phyloP scores from a whole-genome alignment of 768 basidiomycete species.

The Hygrophorus pudorinus region DNA sequence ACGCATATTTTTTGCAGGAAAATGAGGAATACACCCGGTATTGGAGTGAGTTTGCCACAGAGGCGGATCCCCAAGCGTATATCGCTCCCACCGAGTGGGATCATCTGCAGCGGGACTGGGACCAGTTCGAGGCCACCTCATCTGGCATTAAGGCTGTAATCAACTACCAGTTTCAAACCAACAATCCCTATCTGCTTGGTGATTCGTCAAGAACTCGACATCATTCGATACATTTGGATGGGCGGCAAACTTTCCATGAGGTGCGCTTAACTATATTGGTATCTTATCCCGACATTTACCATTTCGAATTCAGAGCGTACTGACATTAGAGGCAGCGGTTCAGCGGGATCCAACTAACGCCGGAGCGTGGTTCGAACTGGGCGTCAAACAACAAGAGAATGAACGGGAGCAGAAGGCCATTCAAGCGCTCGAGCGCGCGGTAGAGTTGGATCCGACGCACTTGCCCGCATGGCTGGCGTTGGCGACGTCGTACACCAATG shows the following conservation, averaged over 20 bases:
- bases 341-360: constrained; percentile 67
- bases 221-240: constrained; percentile 28
- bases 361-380: constrained; percentile 81
- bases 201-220: constrained; percentile 45
- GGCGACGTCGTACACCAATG: constrained; percentile 86
- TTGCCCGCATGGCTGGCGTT: constrained; percentile 84
- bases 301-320: constrained; percentile 49
- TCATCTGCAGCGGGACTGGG: constrained; percentile 68
- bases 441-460: constrained; percentile 71
- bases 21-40: constrained; percentile 57
- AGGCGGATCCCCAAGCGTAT: constrained; percentile 10
- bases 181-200: constrained; percentile 71
- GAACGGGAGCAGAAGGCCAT: constrained; percentile 90
- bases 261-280: constrained; percentile 17
- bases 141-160: constrained; percentile 47
- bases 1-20: constrained; percentile 63
- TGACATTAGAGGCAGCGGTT: constrained; percentile 85
- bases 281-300: constrained; percentile 10
- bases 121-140: constrained; percentile 66
- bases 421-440: constrained; percentile 68
- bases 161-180: constrained; percentile 62
- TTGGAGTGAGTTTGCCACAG: constrained; percentile 38
- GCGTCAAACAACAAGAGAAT: constrained; percentile 96
- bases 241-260: constrained; percentile 28
- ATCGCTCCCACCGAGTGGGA: constrained; percentile 44